Percentiles rank a stretch among this genome's conserved stretches.
phyloP scores from a whole-genome alignment of 2,329 filamentous ascomycete genomes.

The Ophiostoma himal-ulmi region DNA sequence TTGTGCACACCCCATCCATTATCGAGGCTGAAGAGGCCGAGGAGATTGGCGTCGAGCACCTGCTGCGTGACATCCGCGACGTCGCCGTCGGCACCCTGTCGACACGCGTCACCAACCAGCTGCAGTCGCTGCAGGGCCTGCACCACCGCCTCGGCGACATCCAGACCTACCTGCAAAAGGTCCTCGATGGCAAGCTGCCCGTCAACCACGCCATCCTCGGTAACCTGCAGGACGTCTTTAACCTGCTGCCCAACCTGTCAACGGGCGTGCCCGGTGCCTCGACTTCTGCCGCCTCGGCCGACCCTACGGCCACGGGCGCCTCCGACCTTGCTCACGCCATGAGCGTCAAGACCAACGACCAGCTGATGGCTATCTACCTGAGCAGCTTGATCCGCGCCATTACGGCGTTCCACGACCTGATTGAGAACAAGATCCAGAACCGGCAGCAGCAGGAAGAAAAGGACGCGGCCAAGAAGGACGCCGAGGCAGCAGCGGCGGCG shows the following conservation, averaged over 20 bases:
- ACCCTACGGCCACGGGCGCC: conserved; percentile 52
- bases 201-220: conserved; percentile 97
- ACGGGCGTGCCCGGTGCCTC: conserved; percentile 48
- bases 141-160: conserved; percentile 94
- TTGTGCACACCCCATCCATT: conserved; percentile 95
- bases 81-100: conserved; percentile 95
- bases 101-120: conserved; percentile 92
- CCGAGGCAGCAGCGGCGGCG: conserved; percentile 28
- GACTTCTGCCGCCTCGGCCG: conserved; percentile 33
- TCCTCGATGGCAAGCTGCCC: conserved; percentile 84
- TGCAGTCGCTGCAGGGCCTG: conserved; percentile 93
- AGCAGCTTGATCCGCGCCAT: conserved; percentile 96
- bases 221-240: conserved; percentile 99
- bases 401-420: conserved; percentile 96
- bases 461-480: conserved; percentile 71
- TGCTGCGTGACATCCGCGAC: conserved; percentile 95
- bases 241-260: conserved; percentile 90
- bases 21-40: conserved; percentile 99
- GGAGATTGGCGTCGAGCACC: conserved; percentile 96
- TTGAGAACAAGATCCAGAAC: conserved; percentile 99
- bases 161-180: conserved; percentile 90
- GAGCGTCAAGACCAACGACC: conserved; percentile 98
- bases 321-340: conserved; percentile 90
- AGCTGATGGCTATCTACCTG: conserved; percentile 96
- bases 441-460: conserved; percentile 94